phyloP scores from a whole-genome alignment of 176 grass and related monocot genomes.

The Tillandsia fasciculata region DNA sequence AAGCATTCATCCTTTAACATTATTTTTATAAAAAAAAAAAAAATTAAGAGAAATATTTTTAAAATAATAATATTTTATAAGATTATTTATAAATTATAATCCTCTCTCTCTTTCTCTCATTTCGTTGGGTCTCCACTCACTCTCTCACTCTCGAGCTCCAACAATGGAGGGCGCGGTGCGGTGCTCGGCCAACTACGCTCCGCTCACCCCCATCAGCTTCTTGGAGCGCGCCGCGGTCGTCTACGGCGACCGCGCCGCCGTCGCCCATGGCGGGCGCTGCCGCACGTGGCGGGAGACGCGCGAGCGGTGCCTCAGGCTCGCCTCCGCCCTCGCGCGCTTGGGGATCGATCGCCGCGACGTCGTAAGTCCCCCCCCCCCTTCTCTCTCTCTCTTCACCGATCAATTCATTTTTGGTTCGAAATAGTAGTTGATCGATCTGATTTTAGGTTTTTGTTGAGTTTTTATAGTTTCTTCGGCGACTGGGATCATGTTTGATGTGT shows the following conservation, averaged over 20 bases:
- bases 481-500: too few species aligned
- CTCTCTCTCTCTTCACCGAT: neutral
- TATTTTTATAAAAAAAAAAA: too few species aligned
- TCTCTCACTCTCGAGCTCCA: neutral
- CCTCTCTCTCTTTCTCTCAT: too few species aligned
- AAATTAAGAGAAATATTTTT: too few species aligned
- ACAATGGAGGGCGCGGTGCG: constrained; percentile 61
- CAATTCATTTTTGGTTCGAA: too few species aligned
- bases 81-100: too few species aligned
- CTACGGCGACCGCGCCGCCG: constrained; percentile 43
- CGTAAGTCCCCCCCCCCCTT: constrained; percentile 16
- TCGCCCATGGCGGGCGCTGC: constrained; percentile 12
- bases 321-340: constrained; percentile 47
- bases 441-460: neutral
- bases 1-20: too few species aligned
- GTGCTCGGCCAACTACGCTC: constrained; percentile 67
- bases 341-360: constrained; percentile 49
- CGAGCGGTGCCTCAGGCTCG: constrained; percentile 65
- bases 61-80: too few species aligned
- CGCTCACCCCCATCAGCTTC: constrained; percentile 83
- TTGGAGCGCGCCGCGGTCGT: constrained; percentile 62
- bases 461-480: too few species aligned
- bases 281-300: constrained; percentile 25
- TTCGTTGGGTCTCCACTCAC: neutral
- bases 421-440: neutral